Conservation (phyloP, 495 filamentous ascomycete species). For the Penicillium pulvis region DNA sequence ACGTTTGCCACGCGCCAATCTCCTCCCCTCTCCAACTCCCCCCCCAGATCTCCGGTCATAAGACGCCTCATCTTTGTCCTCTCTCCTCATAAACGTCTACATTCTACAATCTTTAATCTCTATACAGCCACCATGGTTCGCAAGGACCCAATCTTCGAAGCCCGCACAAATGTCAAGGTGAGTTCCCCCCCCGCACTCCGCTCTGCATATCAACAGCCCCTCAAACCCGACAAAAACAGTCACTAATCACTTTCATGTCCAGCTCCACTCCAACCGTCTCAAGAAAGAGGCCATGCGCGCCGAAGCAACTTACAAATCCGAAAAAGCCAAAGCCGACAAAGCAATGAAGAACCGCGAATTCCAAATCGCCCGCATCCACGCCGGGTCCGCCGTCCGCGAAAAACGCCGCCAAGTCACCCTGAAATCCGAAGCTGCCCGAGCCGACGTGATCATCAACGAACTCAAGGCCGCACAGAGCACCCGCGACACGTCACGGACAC, state of each 20-base stretch:
- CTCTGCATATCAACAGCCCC: background rate
- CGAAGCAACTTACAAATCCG: constrained; percentile 50
- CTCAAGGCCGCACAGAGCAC: constrained; percentile 51
- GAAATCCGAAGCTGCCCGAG: constrained; percentile 48
- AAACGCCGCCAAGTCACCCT: constrained; percentile 50
- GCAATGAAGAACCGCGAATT: constrained; percentile 54
- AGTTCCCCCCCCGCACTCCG: constrained; percentile 11
- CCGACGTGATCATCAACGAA: constrained; percentile 54
- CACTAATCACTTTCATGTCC: background rate
- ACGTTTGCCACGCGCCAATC: constrained; percentile 30
- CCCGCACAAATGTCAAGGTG: constrained; percentile 54
- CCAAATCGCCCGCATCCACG: constrained; percentile 54
- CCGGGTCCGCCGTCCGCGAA: constrained; percentile 48
- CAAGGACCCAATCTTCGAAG: constrained; percentile 53
- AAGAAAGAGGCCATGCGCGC: constrained; percentile 51
- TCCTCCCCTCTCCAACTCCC: constrained; percentile 8
- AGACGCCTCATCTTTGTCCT: background rate
- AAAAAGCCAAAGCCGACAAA: constrained; percentile 51
- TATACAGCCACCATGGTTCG: constrained; percentile 43
- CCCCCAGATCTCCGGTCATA: background rate
- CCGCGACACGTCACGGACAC: constrained; percentile 48
- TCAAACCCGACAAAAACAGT: background rate
- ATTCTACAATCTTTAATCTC: background rate
- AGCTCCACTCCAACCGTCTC: constrained; percentile 51
- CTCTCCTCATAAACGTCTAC: background rate